Conservation (phyloP, 2,329 filamentous ascomycete species). For the Myriosclerotinia duriaeana region DNA sequence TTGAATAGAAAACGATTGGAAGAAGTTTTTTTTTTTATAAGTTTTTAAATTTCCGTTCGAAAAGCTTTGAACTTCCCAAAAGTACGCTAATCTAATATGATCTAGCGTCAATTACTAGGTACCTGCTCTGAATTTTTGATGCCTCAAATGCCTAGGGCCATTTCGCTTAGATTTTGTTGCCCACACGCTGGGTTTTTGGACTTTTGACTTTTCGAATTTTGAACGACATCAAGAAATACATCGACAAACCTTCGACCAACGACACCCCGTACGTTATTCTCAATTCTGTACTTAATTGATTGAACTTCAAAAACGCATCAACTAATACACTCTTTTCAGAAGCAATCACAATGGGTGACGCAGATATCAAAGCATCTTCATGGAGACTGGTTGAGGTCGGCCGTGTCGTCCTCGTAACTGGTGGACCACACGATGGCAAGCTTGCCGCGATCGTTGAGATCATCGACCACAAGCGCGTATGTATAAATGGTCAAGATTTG, state of each 20-base stretch:
- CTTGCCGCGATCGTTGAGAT: slow-evolving; percentile 97
- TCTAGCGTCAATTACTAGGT: background rate
- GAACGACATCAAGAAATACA: slow-evolving; percentile 27
- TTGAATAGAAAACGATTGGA: background rate
- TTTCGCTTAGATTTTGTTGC: slow-evolving; percentile 29
- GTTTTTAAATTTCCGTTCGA: background rate
- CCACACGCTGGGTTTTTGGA: slow-evolving; percentile 22
- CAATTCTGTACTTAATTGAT: slow-evolving; percentile 24
- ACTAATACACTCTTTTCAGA: slow-evolving; percentile 43
- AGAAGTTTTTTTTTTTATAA: slow-evolving; percentile 17
- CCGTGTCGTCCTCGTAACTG: slow-evolving; percentile 90
- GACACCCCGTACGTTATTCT: slow-evolving; percentile 37
- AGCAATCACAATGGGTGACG: slow-evolving; percentile 76
- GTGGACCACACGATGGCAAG: slow-evolving; percentile 76
- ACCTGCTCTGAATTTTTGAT: slow-evolving; percentile 13
- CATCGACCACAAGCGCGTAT: slow-evolving; percentile 99
- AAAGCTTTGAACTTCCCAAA: background rate
- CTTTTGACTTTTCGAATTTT: slow-evolving; percentile 19
- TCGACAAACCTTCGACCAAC: slow-evolving; percentile 38
- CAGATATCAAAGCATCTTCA: slow-evolving; percentile 75
- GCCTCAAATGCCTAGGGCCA: slow-evolving; percentile 30
- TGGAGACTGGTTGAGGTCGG: slow-evolving; percentile 97
- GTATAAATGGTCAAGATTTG: slow-evolving; percentile 47
- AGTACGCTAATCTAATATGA: slow-evolving; percentile 1
- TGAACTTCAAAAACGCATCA: slow-evolving; percentile 11